These are phyloP conservation scores for Pythium myriotylum DNA, from an alignment of 352 stramenopile genomes.

Conservation along the genomic window DNA sequence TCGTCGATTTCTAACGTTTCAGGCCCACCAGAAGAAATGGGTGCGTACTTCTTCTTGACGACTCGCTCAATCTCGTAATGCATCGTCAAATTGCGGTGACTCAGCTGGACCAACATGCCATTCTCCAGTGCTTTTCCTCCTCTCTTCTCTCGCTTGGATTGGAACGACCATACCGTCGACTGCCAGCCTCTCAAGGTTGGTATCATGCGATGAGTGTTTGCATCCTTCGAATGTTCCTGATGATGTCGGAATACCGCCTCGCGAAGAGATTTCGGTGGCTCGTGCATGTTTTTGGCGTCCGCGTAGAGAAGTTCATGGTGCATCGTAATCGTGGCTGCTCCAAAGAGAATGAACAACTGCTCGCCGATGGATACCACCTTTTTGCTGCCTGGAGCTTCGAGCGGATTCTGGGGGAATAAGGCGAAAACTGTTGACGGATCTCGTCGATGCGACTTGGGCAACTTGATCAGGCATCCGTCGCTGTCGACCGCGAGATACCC, in stretches of 20 bases:
- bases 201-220: neutral
- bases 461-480: slow-evolving; percentile 40
- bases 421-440: slow-evolving; percentile 44
- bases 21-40: slow-evolving; percentile 1
- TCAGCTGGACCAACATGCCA: slow-evolving; percentile 25
- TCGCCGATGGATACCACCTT: slow-evolving; percentile 29
- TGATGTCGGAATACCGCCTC: slow-evolving; percentile 12
- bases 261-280: slow-evolving; percentile 5
- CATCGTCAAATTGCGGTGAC: slow-evolving; percentile 12
- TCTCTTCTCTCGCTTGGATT: neutral
- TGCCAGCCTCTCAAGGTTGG: neutral
- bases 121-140: slow-evolving; percentile 5
- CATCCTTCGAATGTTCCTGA: slow-evolving; percentile 8
- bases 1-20: slow-evolving; percentile 2
- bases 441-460: slow-evolving; percentile 14
- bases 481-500: slow-evolving; percentile 42
- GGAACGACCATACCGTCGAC: slow-evolving; percentile 17
- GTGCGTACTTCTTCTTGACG: slow-evolving; percentile 25
- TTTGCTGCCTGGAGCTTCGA: slow-evolving; percentile 18
- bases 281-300: slow-evolving; percentile 5
- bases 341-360: slow-evolving; percentile 36
- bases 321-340: slow-evolving; percentile 25
- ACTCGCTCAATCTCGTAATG: slow-evolving; percentile 28
- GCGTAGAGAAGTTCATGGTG: slow-evolving; percentile 22
- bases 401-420: slow-evolving; percentile 39